Conservation (phyloP, 2,329 filamentous ascomycete genomes). For the Colletotrichum lupini region DNA sequence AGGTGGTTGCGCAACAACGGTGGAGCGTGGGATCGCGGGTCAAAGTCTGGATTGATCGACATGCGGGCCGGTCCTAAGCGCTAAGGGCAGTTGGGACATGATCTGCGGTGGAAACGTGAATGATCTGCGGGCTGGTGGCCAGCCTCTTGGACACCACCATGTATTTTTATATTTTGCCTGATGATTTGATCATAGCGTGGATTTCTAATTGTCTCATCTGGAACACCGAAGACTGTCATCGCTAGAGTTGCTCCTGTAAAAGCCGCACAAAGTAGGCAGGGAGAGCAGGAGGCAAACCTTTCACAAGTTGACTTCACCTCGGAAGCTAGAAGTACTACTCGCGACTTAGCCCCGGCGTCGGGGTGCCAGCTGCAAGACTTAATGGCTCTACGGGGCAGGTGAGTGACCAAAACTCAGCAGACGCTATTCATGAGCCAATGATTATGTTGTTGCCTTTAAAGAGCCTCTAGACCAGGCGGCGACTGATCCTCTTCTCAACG, state of each 20-base stretch:
- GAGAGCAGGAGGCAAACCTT: background rate
- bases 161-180: background rate
- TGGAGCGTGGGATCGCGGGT: background rate
- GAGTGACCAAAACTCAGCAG: background rate
- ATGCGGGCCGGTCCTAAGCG: constrained; percentile 16
- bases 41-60: constrained; percentile 8
- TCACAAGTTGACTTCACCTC: background rate
- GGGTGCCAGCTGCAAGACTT: background rate
- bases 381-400: too few relatives aligned
- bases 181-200: background rate
- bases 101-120: background rate
- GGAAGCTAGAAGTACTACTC: background rate
- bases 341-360: background rate
- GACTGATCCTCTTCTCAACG: background rate
- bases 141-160: background rate
- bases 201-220: background rate
- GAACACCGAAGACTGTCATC: background rate
- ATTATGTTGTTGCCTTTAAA: background rate
- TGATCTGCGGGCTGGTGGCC: background rate
- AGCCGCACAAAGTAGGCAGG: background rate
- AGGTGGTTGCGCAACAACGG: background rate
- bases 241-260: background rate
- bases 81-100: background rate
- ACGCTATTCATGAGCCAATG: background rate
- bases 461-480: background rate